phyloP scores from a whole-genome alignment of 1,284 basidiomycete species.

The Sporisorium exsertum region DNA sequence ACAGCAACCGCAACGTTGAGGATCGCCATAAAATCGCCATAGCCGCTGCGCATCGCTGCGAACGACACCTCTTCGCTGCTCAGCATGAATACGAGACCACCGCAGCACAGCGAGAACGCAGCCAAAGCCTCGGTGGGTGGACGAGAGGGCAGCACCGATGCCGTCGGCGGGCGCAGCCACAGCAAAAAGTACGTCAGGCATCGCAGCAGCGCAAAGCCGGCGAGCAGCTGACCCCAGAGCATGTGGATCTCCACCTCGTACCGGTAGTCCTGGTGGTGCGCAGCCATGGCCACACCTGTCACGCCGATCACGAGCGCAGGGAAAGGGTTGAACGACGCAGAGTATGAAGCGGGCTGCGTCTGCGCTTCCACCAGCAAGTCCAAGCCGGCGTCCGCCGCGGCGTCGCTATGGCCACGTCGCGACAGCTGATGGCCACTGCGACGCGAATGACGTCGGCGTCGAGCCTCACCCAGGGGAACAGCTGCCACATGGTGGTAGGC shows the following conservation, averaged over 20 bases:
- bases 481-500: constrained; percentile 34
- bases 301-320: constrained; percentile 83
- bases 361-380: constrained; percentile 48
- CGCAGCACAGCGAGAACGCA: constrained; percentile 85
- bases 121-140: constrained; percentile 93
- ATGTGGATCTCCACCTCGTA: constrained; percentile 86
- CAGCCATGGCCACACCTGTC: constrained; percentile 94
- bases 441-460: constrained; percentile 10
- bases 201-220: constrained; percentile 80
- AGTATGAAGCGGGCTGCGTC: constrained; percentile 72
- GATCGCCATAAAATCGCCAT: constrained; percentile 78
- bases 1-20: constrained; percentile 62
- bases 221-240: constrained; percentile 92
- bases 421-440: neutral
- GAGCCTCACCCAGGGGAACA: constrained; percentile 25
- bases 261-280: constrained; percentile 87
- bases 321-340: constrained; percentile 90
- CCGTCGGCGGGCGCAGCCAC: constrained; percentile 77
- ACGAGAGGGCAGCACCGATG: constrained; percentile 80
- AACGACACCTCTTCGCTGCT: constrained; percentile 90
- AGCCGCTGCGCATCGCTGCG: constrained; percentile 89
- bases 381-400: constrained; percentile 21
- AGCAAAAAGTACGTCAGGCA: constrained; percentile 94
- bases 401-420: neutral
- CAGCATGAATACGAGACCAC: constrained; percentile 91